These are phyloP conservation scores for Chimonanthus salicifolius DNA, from an alignment of 164 flowering plant species.

Conservation along the genomic window DNA sequence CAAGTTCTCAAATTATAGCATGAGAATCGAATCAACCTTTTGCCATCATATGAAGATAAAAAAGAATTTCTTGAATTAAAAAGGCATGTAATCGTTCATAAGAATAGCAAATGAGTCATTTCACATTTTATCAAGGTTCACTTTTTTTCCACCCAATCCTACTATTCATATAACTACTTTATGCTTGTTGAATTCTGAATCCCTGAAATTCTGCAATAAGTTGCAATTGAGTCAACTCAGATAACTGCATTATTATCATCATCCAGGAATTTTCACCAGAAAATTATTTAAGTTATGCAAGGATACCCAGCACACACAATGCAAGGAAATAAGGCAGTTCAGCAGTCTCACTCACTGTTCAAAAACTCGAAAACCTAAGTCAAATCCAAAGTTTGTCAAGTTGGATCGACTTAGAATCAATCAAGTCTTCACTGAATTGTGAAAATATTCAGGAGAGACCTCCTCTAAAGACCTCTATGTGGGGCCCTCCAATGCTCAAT, in stretches of 20 bases:
- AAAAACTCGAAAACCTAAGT: not conserved
- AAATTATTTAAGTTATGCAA: too few relatives aligned
- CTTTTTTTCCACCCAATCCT: not conserved
- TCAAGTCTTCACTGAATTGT: too few relatives aligned
- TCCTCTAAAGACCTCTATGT: too few relatives aligned
- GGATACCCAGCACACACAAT: not conserved
- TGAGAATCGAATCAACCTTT: not conserved
- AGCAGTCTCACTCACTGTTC: not conserved
- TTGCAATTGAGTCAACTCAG: not conserved
- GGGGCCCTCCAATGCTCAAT: too few relatives aligned
- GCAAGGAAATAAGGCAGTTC: not conserved
- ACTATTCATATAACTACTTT: not conserved
- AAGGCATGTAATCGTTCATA: too few relatives aligned
- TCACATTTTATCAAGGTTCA: not conserved
- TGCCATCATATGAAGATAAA: not conserved
- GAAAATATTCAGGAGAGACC: not conserved
- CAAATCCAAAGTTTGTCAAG: not conserved
- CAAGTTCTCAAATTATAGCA: not conserved
- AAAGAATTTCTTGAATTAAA: not conserved
- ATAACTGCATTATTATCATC: not conserved
- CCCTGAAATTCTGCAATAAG: not conserved
- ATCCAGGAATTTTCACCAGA: not conserved
- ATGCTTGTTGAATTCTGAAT: too few relatives aligned
- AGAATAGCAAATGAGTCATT: too few relatives aligned
- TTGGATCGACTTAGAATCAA: not conserved